Evolutionary conservation across 352 stramenopile species (phyloP), one percentile per base, ranked within the genome.

Genomic region (Globisporangium spiculum): DNA sequence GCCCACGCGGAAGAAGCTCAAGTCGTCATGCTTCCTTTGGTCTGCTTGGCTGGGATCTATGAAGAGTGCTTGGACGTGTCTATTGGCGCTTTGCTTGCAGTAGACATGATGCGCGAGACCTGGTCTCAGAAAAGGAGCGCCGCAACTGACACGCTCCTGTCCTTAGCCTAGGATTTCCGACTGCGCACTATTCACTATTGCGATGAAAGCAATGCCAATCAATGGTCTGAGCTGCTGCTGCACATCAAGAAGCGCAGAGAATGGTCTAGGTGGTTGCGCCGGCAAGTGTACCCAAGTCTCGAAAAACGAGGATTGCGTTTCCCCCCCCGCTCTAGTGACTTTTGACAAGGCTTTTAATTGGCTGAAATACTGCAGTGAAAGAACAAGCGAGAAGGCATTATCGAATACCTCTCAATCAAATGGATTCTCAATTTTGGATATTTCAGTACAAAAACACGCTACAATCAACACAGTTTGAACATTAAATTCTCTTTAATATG

Each of bases 261-360:
- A 60, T 18, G 8, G 3, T 60, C 54, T 3, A 38, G 24, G 27
- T 44, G 54, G 54, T 22, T 22, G 44, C 44, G 24, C 27, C 26
- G 16, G 24, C 26, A 61, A 61, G 18, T 48, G 55, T n/a, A 61
- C 55, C 55, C 55, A 61, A 50, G 41, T 50, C 14, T 5, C 18
- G n/a, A 6, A 27, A 12, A 9, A 56, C 18, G 16, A 20, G 16
- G 48, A 54, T 54, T 54, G 6, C n/a, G 4, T 18, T 56, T 6
- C 8, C 2, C 8, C 8, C 46, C 50, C 18, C 44, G 18, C 6
- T 52, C 18, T n/a, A 52, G 44, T 52, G 44, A 52, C 44, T 22
- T 50, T 50, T 1, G 18, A 52, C n/a, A 22, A 22, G 1, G 4
- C 1, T 10, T 22, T 12, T 52, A 18, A 52, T 52, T 52, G 18